Evolutionary conservation across 768 basidiomycete genomes (phyloP), one percentile per base, ranked within the genome.

Genomic region (Sarcodon sp.): DNA sequence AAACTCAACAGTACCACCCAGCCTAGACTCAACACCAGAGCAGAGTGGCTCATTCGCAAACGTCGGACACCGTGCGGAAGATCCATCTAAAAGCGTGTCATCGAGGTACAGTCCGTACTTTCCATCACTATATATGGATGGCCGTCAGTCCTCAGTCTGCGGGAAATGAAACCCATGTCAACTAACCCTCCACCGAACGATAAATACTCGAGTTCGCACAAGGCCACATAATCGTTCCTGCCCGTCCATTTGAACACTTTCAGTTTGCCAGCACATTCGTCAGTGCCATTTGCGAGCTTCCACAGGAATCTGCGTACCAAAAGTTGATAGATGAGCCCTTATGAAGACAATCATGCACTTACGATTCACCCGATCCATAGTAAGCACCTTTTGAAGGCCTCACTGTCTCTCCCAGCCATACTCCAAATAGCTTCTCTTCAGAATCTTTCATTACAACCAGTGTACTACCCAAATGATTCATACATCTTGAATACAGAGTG

Each of bases 141-240:
- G 49, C 36, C 41, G 49, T 50, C 44, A 47, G 44, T 37, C 7
- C 47, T 50, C 35, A 27, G 46, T 31, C 43, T 33, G 47, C 47
- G 49, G 15, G 13, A 34, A 51, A 47, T 27, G 12, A 41, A 21
- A 44, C 35, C 13, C 48, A 48, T 33, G 11, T 10, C 37, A 18
- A 72, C 85, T 49, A 52, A 91, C 90, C 93, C 93, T 55, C 93
- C 93, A 10, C 92, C 93, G 57, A 94, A 89, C 1, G 88, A 89
- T 51, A 96, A 70, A 54, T 75, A 89, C 12, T 73, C 77, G 0
- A 75, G 65, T 56, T 93, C 87, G 63, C 89, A 92, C 6, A 94
- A 69, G 16, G 87, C 80, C 36, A 96, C 83, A 57, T 97, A 97
- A 47, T 83, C 81, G 59, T 98, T 99, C 61, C 66, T 77, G 3